Evolutionary conservation across 192 early-diverging fungal genomes (phyloP).

Genomic region (Backusella parvicylindrica): DNA sequence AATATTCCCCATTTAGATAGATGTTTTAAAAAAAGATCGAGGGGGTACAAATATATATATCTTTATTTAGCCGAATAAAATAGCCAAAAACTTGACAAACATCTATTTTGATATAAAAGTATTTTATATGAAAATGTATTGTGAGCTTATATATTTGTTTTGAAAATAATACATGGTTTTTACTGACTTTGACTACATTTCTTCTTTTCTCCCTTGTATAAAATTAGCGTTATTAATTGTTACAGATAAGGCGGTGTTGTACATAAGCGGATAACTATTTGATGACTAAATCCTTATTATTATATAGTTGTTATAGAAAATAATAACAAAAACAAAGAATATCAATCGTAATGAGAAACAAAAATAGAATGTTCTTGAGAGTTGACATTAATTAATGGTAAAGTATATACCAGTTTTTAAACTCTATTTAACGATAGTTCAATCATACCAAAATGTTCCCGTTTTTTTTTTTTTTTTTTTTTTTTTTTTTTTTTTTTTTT

Average conservation of each 20-base stretch:
- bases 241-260: not conserved
- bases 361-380: not conserved
- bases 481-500: too few species aligned
- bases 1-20: not conserved
- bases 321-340: not conserved
- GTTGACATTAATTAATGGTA: not conserved
- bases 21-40: not conserved
- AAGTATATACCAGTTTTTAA: not conserved
- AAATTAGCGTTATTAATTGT: not conserved
- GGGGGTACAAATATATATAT: not conserved
- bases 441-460: not conserved
- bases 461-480: too few species aligned
- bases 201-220: not conserved
- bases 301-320: not conserved
- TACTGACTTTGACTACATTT: not conserved
- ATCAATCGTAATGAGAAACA: not conserved
- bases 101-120: not conserved
- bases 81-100: not conserved
- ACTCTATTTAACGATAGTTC: not conserved
- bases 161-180: not conserved
- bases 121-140: not conserved
- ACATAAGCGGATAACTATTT: not conserved
- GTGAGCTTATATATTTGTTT: not conserved
- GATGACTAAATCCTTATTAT: not conserved
- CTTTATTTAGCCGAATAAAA: not conserved